Percentiles rank a stretch among this genome's conserved stretches.
phyloP scores from a whole-genome alignment of 2,329 filamentous ascomycete genomes.

The Trichophyton verrucosum region DNA sequence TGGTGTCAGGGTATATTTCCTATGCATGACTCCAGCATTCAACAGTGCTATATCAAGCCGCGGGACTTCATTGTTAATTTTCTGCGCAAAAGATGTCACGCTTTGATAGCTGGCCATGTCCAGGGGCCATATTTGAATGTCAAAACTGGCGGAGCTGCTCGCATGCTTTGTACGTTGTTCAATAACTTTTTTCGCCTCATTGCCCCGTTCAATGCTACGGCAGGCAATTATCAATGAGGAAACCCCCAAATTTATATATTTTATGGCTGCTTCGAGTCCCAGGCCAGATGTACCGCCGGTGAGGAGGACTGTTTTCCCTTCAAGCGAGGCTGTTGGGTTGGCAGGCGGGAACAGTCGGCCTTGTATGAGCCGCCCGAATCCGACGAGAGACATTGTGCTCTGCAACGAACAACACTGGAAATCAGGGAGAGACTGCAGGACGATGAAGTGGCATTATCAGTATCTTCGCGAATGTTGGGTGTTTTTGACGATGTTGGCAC shows the following conservation, averaged over 20 bases:
- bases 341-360: constrained; percentile 21
- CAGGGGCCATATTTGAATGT: constrained; percentile 34
- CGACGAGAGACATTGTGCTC: not conserved
- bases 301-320: constrained; percentile 36
- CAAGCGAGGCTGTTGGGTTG: constrained; percentile 30
- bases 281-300: constrained; percentile 42
- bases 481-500: not conserved
- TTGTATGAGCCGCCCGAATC: constrained; percentile 8
- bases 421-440: no score
- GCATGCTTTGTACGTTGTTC: constrained; percentile 14
- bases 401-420: not conserved
- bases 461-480: not conserved
- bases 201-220: constrained; percentile 33
- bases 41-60: constrained; percentile 36
- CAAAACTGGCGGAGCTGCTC: not conserved
- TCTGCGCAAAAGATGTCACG: constrained; percentile 32
- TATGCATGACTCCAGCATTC: constrained; percentile 35
- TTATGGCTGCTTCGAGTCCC: constrained; percentile 39
- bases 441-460: not conserved
- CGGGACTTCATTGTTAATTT: constrained; percentile 25
- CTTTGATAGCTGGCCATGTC: constrained; percentile 37
- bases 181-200: constrained; percentile 31
- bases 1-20: constrained; percentile 24
- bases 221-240: constrained; percentile 36
- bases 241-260: constrained; percentile 34